Percentiles rank a stretch among this genome's conserved stretches.
These are phyloP conservation scores for Pascua guehoae DNA, from an alignment of 1,284 basidiomycete species.

Conservation along the genomic window DNA sequence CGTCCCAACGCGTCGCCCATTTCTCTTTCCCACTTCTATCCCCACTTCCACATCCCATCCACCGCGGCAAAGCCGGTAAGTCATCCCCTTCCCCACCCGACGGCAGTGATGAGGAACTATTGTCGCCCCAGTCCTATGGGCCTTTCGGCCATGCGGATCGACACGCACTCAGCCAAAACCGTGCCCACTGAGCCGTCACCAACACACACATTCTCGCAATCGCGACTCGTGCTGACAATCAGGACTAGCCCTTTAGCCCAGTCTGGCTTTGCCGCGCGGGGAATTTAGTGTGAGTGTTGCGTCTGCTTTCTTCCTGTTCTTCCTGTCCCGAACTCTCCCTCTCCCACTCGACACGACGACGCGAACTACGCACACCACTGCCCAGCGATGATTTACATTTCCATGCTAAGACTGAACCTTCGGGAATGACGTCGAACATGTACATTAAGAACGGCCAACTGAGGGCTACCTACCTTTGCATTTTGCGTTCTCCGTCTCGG, in stretches of 20 bases:
- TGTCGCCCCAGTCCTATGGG: conserved; percentile 49
- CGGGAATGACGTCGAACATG: conserved; percentile 38
- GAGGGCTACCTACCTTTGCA: conserved; percentile 29
- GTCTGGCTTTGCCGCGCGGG: no score
- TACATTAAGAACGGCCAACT: conserved; percentile 46
- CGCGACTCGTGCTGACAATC: no score
- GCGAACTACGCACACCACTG: conserved; percentile 1
- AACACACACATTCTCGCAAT: conserved; percentile 2
- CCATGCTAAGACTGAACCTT: conserved; percentile 45
- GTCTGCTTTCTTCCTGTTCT: no score
- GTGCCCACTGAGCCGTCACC: conserved; percentile 34
- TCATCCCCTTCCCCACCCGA: neutral
- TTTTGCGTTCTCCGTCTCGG: conserved; percentile 1
- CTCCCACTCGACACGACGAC: no score
- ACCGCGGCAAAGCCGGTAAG: neutral
- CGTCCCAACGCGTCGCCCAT: no score
- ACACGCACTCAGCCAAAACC: conserved; percentile 35
- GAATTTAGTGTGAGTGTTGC: no score
- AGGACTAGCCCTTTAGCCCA: no score
- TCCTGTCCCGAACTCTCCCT: neutral
- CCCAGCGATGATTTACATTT: conserved; percentile 44
- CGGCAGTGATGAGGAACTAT: conserved; percentile 30
- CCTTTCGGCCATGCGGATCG: conserved; percentile 39
- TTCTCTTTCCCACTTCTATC: no score
- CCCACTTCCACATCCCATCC: neutral